Base-by-base conservation (phyloP, 2,329 filamentous ascomycete species). In the Fusarium sp. region DNA sequence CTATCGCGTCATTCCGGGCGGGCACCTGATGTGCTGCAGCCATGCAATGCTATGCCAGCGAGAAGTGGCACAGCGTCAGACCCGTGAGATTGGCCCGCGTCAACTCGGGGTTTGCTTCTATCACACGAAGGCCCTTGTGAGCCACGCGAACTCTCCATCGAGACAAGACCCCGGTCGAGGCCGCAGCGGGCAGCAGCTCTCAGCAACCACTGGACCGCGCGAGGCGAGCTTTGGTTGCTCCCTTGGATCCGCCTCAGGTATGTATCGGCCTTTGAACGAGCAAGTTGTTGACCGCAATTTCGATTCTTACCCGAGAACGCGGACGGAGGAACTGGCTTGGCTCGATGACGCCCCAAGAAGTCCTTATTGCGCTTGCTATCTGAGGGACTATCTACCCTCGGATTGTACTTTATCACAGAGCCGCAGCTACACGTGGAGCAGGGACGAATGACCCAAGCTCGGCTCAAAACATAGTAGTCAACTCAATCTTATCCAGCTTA, bases 1-100 rank as follows among this genome's bases (percentile, higher is more conserved):
- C 64, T 65, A 75, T 78, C 77, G 77, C 77, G 77, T 78, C 77
- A 78, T 78, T 72, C 31, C 60, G 56, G 68, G 58, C 71, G 68
- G 69, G 68, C 77, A 78, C 72, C 77, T 78, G 77, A 78, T 79
- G 74, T 68, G 70, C 65, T 78, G 76, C 76, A 78, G 67, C 64
- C 56, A 73, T 74, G 77, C 75, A 74, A 79, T 78, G 74, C 74
- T 62, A 73, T 77, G 74, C 72, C 70, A 74, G 60, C 72, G 35
- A 65, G 61, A 71, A 70, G 75, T 71, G 77, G 74, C 76, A 76
- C 76, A 75, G 77, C 68, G 33, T 50, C 50, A 72, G 59, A 68
- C 68, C 67, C 63, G 61, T 65, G 66, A 72, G 68, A 78, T 76
- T 78, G 73, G 76, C 67, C 64, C 75, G 67, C 69, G 64, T 71